Evolutionary conservation across 2,329 filamentous ascomycete species (phyloP), one percentile per base, ranked within the genome.

Genomic region (Ramularia collo-cygni): DNA sequence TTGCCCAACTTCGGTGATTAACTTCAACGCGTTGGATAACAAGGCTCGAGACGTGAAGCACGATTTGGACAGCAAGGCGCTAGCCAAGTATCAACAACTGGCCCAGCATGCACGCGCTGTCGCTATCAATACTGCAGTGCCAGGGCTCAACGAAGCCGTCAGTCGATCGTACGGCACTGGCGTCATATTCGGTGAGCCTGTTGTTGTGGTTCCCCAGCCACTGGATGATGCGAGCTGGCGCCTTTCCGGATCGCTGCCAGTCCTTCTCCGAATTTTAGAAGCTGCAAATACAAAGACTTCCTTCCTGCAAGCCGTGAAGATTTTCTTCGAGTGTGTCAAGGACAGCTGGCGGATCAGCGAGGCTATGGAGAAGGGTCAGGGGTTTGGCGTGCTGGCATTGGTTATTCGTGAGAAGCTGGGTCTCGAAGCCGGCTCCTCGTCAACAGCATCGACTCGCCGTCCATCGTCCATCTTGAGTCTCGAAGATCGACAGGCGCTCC

Each of bases 281-380:
- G 74, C 81, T 24, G 82, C 92, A 1, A 71, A 72, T 2, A 81
- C 79, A 0, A 71, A 77, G 6, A 78, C 88, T 35, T 80, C 81
- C 31, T 79, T 89, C 18, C 67, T 89, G 8, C 76, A 85, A 38
- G 81, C 89, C 1, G 79, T 93, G 2, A 80, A 93, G 55, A 83
- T 93, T 54, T 71, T 95, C 17, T 88, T 95, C 47, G 79, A 85
- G 49, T 86, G 85, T 44, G 84, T 95, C 35, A 83, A 85, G 50
- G 83, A 85, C 48, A 96, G 85, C 59, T 98, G 93, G 92, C 78
- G 92, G 48, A 96, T 96, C 51, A 96, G 92, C 52, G 93, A 98
- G 61, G 89, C 92, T 17, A 95, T 98, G 84, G 92, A 98, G 62
- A 81, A 85, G 54, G 88, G 94, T 44, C 92, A 93, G 52, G 93